phyloP scores from a whole-genome alignment of 2,329 filamentous ascomycete species.

The Colletotrichum salicis region DNA sequence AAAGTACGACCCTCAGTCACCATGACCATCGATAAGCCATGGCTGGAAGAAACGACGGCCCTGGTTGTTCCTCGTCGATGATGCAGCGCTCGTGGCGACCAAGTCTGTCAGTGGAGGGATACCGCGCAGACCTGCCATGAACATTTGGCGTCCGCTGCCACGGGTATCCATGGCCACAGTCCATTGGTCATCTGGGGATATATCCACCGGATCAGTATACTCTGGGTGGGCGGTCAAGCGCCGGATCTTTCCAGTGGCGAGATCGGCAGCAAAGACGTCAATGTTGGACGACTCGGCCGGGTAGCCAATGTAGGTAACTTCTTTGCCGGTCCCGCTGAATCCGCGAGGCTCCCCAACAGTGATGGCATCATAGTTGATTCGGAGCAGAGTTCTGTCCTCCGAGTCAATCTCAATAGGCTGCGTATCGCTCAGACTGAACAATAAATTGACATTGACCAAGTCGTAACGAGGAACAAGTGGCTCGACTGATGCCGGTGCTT shows the following conservation, averaged over 20 bases:
- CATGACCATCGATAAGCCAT: constrained; percentile 51
- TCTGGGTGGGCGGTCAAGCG: constrained; percentile 52
- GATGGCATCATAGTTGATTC: constrained; percentile 44
- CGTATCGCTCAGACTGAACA: constrained; percentile 39
- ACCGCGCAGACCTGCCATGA: constrained; percentile 45
- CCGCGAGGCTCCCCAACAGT: constrained; percentile 53
- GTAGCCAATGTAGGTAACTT: constrained; percentile 50
- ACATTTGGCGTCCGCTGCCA: constrained; percentile 50
- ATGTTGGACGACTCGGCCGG: constrained; percentile 53
- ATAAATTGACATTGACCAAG: constrained; percentile 46
- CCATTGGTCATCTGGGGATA: constrained; percentile 52
- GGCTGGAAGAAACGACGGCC: constrained; percentile 54
- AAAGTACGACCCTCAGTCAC: constrained; percentile 53
- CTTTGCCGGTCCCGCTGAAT: constrained; percentile 49
- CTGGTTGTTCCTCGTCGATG: constrained; percentile 55
- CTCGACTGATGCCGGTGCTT: constrained; percentile 41
- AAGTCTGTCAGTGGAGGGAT: constrained; percentile 51
- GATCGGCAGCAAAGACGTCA: constrained; percentile 51
- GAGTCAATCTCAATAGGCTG: constrained; percentile 5
- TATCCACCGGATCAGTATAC: constrained; percentile 51
- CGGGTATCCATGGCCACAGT: constrained; percentile 52
- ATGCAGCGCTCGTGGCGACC: constrained; percentile 41
- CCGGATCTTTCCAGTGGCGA: constrained; percentile 49
- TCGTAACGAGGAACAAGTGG: constrained; percentile 47
- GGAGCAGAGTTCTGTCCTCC: constrained; percentile 36